Base-by-base conservation (phyloP, 1,139 yeast genomes). In the Arxiozyma heterogenica region DNA sequence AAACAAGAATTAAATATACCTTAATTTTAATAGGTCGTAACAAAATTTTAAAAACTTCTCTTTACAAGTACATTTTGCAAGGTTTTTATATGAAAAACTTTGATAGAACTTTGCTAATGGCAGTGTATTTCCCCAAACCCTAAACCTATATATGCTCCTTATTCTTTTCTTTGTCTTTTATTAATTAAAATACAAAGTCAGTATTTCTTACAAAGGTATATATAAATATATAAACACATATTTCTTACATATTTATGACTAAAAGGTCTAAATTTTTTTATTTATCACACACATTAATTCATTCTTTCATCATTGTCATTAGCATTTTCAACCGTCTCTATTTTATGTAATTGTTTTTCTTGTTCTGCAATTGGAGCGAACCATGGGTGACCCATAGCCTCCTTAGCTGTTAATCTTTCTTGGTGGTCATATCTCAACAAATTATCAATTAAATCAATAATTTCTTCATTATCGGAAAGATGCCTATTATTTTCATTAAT, bases 361-460 rank as follows among this genome's bases (percentile, higher is more conserved):
- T 46, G 49, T 27, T 61, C 58, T 50, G 70, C 63, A 18, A 68
- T 63, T 20, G 70, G 69, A 34, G 60, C 66, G 53, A 69, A 67
- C 71, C 71, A 88, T 11, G 84, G 79, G 71, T 94, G 98, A 20
- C 74, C 82, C 95, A 94, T 85, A 23, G 98, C 97, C 71, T 94
- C 98, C 69, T 80, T 79, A 3, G 98, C 98, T 12, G 98, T 93
- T 55, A 91, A 78, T 64, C 99, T 81, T 68, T 86, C 91, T 68
- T 90, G 96, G 68, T 94, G 99, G 68, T 94, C 98, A 67, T 90
- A 94, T 58, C 89, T 80, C 63, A 94, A 75, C 62, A 94, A 73
- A 60, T 83, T 79, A 70, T 91, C 97, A 58, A 91, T 79, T 62
- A 93, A 79, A 69, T 90, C 96, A 59, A 93, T 75, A 48, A 89